These are phyloP conservation scores for Oropetium thomaeum DNA, from an alignment of 176 grass and related monocot species.

Conservation along the genomic window DNA sequence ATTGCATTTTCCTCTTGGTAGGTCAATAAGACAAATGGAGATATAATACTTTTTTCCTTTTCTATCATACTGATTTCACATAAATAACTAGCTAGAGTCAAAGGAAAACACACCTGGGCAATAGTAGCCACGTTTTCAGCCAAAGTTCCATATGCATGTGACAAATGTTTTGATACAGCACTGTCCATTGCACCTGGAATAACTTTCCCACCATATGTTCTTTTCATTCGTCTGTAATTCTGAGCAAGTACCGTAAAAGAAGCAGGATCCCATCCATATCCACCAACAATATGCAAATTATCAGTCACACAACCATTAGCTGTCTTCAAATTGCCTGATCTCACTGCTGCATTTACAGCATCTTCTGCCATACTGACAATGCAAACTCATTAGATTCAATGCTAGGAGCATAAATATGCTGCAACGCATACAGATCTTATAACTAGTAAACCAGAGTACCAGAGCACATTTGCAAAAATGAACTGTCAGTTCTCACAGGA, in stretches of 20 bases:
- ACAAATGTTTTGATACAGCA: slow-evolving; percentile 82
- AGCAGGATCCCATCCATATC: slow-evolving; percentile 81
- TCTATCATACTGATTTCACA: neutral
- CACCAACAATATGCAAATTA: slow-evolving; percentile 72
- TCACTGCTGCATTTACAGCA: slow-evolving; percentile 80
- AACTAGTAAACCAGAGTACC: neutral
- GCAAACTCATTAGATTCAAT: slow-evolving; percentile 30
- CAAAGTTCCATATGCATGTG: slow-evolving; percentile 85
- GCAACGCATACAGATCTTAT: neutral
- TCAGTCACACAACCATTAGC: slow-evolving; percentile 84
- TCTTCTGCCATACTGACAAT: slow-evolving; percentile 92
- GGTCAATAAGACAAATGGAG: neutral
- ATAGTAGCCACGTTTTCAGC: slow-evolving; percentile 79
- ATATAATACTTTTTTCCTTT: neutral
- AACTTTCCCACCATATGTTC: slow-evolving; percentile 68
- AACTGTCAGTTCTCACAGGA: neutral
- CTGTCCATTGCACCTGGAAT: slow-evolving; percentile 93
- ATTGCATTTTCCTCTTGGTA: neutral
- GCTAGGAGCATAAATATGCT: neutral
- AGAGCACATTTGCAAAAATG: neutral
- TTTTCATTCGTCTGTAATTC: slow-evolving; percentile 87
- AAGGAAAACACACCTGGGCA: slow-evolving; percentile 63
- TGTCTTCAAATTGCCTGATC: slow-evolving; percentile 72
- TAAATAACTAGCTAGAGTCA: neutral
- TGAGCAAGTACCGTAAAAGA: slow-evolving; percentile 80